Evolutionary conservation across 805 yeast genomes (phyloP), one percentile per base, ranked within the genome.

Genomic region (Wickerhamomyces bisporus): DNA sequence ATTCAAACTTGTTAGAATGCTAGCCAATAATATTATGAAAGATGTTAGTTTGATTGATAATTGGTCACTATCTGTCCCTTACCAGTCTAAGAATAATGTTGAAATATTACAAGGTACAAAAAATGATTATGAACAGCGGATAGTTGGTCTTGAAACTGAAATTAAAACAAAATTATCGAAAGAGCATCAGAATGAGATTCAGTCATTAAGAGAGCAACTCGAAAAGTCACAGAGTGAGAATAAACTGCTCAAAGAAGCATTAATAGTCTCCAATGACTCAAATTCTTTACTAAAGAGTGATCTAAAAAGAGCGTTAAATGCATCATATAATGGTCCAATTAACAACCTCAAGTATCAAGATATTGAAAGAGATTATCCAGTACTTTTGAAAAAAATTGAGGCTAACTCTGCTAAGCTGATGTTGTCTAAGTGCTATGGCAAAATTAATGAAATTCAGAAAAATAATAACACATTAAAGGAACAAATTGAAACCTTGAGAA

Each of bases 281-380:
- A 24, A 13, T 10, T n/a, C 18, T 8, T 21, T 25, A 13, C 15
- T 17, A 10, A 16, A 29, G 15, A 14, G 17, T 12, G 30, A 32
- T 9, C 27, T 24, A 14, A 18, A 19, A 25, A 23, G 24, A 25
- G 34, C 24, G 7, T 15, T 32, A 18, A 17, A 25, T n/a, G 8
- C 39, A 10, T 15, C n/a, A 4, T 13, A 19, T 4, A 7, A 13
- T 30, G 18, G 23, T 19, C 13, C 6, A 7, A 30, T 15, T 6
- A 19, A 19, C 6, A 6, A 11, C 3, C 8, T 44, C 13, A 40
- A 35, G 3, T 44, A 34, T 28, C 33, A 39, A 26, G 39, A 35
- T 1, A 29, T 45, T n/a, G 43, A 45, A 21, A 30, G 7, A 15
- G 27, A 16, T 5, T 32, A 41, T 15, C 46, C 44, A 12, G 32